Base-by-base conservation (phyloP, 176 grass and related monocot species). In the Avena atlantica region DNA sequence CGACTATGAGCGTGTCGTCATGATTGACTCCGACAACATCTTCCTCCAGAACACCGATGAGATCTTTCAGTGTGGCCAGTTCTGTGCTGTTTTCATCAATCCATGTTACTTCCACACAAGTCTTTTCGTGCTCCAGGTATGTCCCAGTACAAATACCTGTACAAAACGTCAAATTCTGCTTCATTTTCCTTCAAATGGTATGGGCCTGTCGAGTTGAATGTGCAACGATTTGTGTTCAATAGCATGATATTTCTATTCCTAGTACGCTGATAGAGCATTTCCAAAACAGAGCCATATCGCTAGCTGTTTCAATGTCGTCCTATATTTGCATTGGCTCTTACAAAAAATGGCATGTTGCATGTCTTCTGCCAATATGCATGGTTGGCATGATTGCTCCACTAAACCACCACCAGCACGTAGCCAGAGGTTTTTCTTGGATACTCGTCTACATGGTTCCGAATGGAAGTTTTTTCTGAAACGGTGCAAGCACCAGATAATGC, bases 71-170 rank as follows among this genome's bases (percentile, higher is more conserved):
- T 98, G 96, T 17, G 96, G 96, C 25, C 93, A 98, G 85, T 98
- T 98, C 61, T 98, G 96, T 14, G 96, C 93, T 16, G 96, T 98
- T 60, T 98, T 94, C 90, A 98, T 98, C 88, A 98, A 98, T 62
- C 96, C 96, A 2, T 98, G 96, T 87, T 96, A 96, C 79, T 98
- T 98, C 80, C 96, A 98, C 87, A 98, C 96, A 0, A 93, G 96
- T 3, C 96, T 98, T 79, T 98, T 98, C 42, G 96, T 98, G 47
- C 96, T 98, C 80, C 88, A 98, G 93, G 96, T 98, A 91, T 42
- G 23, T 24, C 44, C 4, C 1, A 67, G 21, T 27, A 70, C 67
- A n/a, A 55, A 23, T 2, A 19, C 23, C 48, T 87, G 84, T 29
- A 12, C 27, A 16, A 47, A 48, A 37, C 21, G 14, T 31, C 36